Evolutionary conservation across 371 early-diverging fungal species (phyloP), one percentile per base, ranked within the genome.

Genomic region (Apophysomyces variabilis): DNA sequence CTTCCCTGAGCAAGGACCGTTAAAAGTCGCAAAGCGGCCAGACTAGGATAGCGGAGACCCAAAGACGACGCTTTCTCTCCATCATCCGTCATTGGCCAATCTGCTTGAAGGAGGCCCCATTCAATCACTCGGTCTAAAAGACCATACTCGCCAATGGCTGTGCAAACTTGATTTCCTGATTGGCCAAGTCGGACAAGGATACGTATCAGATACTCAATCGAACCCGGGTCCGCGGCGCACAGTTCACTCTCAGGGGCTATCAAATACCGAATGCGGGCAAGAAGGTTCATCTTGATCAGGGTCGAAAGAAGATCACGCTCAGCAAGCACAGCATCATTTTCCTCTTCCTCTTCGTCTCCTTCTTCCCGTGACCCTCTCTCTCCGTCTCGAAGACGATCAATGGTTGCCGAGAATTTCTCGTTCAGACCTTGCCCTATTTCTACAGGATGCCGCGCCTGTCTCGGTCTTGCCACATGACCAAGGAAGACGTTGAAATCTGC

Each of bases 191-290:
- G 77, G 4, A 79, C 66, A 61, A 87, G 64, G 5, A 88, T 75
- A 50, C 74, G 69, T 7, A 87, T 65, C 1, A 88, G 54, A 18
- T 73, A 77, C 8, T 73, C 71, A 11, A 85, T 77, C 0, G 87
- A 77, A 43, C 46, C 62, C 0, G 75, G 57, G 46, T 87, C 83
- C 7, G 74, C 59, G 1, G 70, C 66, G 58, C 79, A 74, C 38
- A 83, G 67, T 44, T 76, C 72, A 54, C 73, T 76, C 32, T 73
- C 57, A 9, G 71, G 47, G 14, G 63, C 66, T 16, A 88, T 61
- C 14, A 90, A 68, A 59, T 85, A 89, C 1, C 85, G 75, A 7
- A 88, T 57, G 11, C 91, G 84, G 16, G 82, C 77, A 13, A 89
- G 67, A 8, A 89, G 61, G 56, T 86, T 75, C 79, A 87, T 91